Evolutionary conservation across 306 rosid genomes (phyloP).

Genomic region (Astragalus membranaceus): DNA sequence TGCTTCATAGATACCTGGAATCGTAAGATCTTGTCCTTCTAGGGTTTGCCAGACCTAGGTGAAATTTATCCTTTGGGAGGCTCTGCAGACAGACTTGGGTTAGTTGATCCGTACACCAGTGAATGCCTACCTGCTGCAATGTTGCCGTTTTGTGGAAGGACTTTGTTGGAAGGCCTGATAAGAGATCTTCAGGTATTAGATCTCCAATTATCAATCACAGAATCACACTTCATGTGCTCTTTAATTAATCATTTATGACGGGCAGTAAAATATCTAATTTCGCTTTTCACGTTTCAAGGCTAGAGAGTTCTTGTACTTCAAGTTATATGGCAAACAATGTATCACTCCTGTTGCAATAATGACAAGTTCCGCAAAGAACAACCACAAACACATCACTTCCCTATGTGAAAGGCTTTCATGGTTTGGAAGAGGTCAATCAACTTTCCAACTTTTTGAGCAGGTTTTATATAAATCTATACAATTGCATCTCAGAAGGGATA

Average conservation of each 20-base stretch:
- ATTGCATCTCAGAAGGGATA: conserved; percentile 7
- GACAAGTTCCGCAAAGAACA: conserved; percentile 96
- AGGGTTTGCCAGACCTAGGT: conserved; percentile 97
- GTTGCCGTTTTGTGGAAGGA: conserved; percentile 92
- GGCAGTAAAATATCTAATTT: conserved; percentile 9
- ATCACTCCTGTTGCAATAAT: conserved; percentile 94
- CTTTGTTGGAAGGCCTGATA: conserved; percentile 92
- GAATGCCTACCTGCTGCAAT: conserved; percentile 98
- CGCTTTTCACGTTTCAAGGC: conserved; percentile 53
- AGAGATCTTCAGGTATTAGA: conserved; percentile 96
- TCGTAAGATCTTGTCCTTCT: conserved; percentile 44
- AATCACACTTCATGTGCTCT: background rate
- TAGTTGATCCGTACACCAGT: conserved; percentile 78
- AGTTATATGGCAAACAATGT: conserved; percentile 79
- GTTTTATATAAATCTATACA: conserved; percentile 40
- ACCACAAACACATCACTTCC: conserved; percentile 60
- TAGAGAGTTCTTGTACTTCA: conserved; percentile 91
- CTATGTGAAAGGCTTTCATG: conserved; percentile 79
- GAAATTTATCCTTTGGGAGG: conserved; percentile 99
- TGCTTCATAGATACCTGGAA: conserved; percentile 22
- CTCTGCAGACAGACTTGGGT: conserved; percentile 90
- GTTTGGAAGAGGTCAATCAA: conserved; percentile 97
- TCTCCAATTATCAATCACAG: conserved; percentile 20
- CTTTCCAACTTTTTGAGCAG: conserved; percentile 94
- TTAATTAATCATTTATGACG: background rate